A percentile compares a stretch with the other conserved stretches of the same genome.
Conservation (phyloP, 2,329 filamentous ascomycete species). For the Aplosporella prunicola region DNA sequence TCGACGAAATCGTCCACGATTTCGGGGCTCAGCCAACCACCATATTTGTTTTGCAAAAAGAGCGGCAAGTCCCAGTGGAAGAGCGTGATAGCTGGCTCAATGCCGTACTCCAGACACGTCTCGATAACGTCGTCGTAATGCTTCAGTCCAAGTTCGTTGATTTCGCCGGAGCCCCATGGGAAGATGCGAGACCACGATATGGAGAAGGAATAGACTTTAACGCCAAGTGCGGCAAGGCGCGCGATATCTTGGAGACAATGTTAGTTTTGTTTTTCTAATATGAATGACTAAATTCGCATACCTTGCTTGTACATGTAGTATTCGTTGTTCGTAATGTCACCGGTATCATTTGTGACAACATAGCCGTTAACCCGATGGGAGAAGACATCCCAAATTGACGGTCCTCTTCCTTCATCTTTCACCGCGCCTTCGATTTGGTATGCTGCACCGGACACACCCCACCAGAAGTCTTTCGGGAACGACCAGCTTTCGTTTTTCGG, state of each 20-base stretch:
- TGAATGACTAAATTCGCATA: neutral
- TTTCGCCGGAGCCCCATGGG: conserved; percentile 35
- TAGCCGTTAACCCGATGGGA: conserved; percentile 22
- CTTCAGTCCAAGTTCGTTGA: conserved; percentile 37
- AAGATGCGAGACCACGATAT: conserved; percentile 42
- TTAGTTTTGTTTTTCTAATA: neutral
- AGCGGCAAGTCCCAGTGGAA: conserved; percentile 21
- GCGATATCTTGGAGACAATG: conserved; percentile 23
- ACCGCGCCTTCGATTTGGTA: conserved; percentile 38
- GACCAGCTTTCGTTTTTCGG: conserved; percentile 20
- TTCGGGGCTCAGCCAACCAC: conserved; percentile 25
- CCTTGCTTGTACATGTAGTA: conserved; percentile 43
- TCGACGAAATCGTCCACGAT: conserved; percentile 29
- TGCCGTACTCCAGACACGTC: conserved; percentile 32
- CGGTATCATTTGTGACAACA: conserved; percentile 25
- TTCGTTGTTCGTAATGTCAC: conserved; percentile 42
- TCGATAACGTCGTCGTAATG: conserved; percentile 43
- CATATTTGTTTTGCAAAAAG: conserved; percentile 29
- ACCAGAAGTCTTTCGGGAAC: conserved; percentile 29
- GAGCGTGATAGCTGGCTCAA: conserved; percentile 37
- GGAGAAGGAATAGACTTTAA: conserved; percentile 33
- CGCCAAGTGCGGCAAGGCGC: conserved; percentile 24
- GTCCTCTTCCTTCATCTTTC: conserved; percentile 30
- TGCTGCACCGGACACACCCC: conserved; percentile 34
- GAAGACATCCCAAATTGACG: conserved; percentile 30